A percentile compares a stretch with the other conserved stretches of the same genome.
These are phyloP conservation scores for Scytalidium sp. DNA, from an alignment of 2,329 filamentous ascomycete genomes.

Conservation along the genomic window DNA sequence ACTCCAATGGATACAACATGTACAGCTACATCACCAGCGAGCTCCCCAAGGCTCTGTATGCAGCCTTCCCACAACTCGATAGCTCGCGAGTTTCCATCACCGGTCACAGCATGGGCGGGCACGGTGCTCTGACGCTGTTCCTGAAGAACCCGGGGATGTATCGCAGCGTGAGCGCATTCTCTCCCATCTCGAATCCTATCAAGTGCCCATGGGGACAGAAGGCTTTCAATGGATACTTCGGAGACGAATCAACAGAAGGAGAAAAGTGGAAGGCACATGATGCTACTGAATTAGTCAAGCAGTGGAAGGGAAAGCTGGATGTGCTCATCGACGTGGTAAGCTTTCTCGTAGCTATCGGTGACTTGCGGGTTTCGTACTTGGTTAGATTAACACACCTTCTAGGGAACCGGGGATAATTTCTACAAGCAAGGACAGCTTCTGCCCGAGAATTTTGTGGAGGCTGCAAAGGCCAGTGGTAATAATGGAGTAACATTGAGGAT, in stretches of 20 bases:
- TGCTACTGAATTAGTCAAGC: conserved; percentile 82
- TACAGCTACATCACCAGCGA: conserved; percentile 89
- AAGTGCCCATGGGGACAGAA: conserved; percentile 94
- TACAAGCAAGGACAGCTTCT: conserved; percentile 92
- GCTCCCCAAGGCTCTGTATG: conserved; percentile 75
- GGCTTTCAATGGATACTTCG: conserved; percentile 89
- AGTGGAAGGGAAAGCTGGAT: conserved; percentile 68
- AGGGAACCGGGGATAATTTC: conserved; percentile 93
- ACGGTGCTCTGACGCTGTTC: conserved; percentile 90
- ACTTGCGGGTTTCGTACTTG: not conserved
- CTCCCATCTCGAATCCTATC: conserved; percentile 83
- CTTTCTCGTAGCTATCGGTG: conserved; percentile 19
- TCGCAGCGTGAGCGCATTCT: conserved; percentile 84
- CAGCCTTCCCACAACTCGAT: conserved; percentile 71
- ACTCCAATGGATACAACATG: conserved; percentile 82
- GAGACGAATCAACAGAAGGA: conserved; percentile 56
- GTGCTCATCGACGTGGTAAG: conserved; percentile 83
- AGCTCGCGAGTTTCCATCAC: conserved; percentile 71
- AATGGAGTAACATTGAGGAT: conserved; percentile 75
- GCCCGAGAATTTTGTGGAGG: conserved; percentile 86
- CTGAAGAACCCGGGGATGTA: conserved; percentile 89
- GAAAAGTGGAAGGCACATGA: conserved; percentile 86
- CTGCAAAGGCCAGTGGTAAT: conserved; percentile 72
- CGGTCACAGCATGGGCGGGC: conserved; percentile 96
- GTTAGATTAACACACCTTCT: not conserved